Percentiles rank a stretch among this genome's conserved stretches.
Evolutionary conservation across 495 filamentous ascomycete species (phyloP).

Genomic region (Penicillium manginii): DNA sequence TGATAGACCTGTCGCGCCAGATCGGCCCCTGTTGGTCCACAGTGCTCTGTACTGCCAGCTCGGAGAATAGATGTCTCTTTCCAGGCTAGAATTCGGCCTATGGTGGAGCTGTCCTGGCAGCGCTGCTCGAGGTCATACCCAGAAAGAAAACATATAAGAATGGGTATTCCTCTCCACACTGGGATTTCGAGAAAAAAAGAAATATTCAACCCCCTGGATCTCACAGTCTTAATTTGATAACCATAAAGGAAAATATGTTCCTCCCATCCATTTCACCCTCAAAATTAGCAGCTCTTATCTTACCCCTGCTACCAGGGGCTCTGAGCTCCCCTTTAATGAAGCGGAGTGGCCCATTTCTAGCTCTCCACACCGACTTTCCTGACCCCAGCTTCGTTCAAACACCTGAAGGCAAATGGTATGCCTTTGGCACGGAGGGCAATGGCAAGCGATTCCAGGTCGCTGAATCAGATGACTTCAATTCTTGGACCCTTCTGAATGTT

Average conservation of each 20-base stretch:
- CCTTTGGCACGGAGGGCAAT: slow-evolving; percentile 44
- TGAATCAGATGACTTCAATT: slow-evolving; percentile 33
- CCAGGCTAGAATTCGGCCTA: not conserved
- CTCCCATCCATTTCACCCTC: slow-evolving; percentile 1
- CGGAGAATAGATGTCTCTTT: slow-evolving; percentile 5
- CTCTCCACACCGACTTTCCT: slow-evolving; percentile 39
- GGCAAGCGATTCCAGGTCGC: slow-evolving; percentile 42
- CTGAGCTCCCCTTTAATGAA: slow-evolving; percentile 23
- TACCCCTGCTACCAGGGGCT: slow-evolving; percentile 16
- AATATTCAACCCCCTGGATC: not conserved
- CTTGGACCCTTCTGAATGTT: slow-evolving; percentile 41
- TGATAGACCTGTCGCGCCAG: slow-evolving; percentile 16
- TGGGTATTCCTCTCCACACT: not conserved
- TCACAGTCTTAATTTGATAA: not conserved
- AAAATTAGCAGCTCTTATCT: slow-evolving; percentile 13
- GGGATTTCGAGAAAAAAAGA: not conserved
- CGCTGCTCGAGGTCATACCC: not conserved
- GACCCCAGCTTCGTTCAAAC: slow-evolving; percentile 42
- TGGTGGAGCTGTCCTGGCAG: not conserved
- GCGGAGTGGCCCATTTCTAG: slow-evolving; percentile 31
- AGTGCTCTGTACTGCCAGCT: not conserved
- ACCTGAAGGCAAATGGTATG: slow-evolving; percentile 40
- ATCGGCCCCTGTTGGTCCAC: slow-evolving; percentile 5
- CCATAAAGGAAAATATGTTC: not conserved
- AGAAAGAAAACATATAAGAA: slow-evolving; percentile 11